Conservation (phyloP, 1,284 basidiomycete species). For the Ustilago sp. region DNA sequence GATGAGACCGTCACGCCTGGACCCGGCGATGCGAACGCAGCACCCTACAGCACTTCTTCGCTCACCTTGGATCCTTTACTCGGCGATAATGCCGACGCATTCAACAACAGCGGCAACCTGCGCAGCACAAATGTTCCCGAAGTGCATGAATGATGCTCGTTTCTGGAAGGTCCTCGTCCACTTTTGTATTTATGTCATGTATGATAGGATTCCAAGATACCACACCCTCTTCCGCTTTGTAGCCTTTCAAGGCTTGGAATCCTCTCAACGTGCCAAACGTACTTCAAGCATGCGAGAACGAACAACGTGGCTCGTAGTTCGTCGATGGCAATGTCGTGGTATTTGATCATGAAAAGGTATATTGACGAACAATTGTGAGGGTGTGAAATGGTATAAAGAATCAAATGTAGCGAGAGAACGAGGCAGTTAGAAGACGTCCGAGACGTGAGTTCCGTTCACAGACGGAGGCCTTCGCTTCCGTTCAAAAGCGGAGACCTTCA, state of each 20-base stretch:
- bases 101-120: not conserved
- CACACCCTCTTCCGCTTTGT: not conserved
- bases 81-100: constrained; percentile 27
- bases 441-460: not conserved
- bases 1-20: constrained; percentile 17
- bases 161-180: not conserved
- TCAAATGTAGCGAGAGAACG: not conserved
- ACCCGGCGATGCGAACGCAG: constrained; percentile 6
- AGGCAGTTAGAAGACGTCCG: not conserved
- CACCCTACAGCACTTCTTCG: constrained; percentile 22
- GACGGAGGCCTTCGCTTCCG: constrained; percentile 10
- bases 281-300: not conserved
- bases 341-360: constrained; percentile 3
- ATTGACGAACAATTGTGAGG: not conserved
- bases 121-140: not conserved
- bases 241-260: not conserved
- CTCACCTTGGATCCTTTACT: constrained; percentile 42
- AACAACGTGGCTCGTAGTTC: not conserved
- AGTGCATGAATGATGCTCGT: not conserved
- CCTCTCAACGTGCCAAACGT: not conserved
- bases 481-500: constrained; percentile 15
- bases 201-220: constrained; percentile 3
- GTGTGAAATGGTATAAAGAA: not conserved
- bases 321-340: not conserved
- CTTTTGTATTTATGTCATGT: constrained; percentile 1